Evolutionary conservation across 768 basidiomycete genomes (phyloP).

Genomic region (Trametes cingulata): DNA sequence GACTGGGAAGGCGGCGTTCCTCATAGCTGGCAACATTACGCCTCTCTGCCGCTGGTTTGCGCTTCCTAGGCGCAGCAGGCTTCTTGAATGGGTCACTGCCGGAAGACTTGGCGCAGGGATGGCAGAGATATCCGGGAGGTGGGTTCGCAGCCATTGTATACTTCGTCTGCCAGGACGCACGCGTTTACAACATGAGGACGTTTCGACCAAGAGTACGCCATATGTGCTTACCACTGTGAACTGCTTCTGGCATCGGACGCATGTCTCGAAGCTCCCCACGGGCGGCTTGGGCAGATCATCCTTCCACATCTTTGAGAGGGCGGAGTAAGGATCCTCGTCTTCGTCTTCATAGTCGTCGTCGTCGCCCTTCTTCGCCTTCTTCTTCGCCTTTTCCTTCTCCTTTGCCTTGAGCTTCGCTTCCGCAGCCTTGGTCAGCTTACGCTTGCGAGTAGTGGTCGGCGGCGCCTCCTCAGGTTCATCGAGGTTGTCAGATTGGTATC

Average conservation of each 20-base stretch:
- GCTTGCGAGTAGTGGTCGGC: slow-evolving; percentile 51
- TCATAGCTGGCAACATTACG: slow-evolving; percentile 70
- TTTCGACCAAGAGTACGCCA: neutral
- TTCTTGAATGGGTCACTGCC: slow-evolving; percentile 90
- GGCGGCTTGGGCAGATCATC: slow-evolving; percentile 51
- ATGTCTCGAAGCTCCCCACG: slow-evolving; percentile 77
- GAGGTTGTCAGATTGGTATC: slow-evolving; percentile 74
- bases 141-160: slow-evolving; percentile 79
- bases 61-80: slow-evolving; percentile 57
- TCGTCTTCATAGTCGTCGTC: slow-evolving; percentile 46
- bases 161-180: slow-evolving; percentile 57
- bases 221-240: slow-evolving; percentile 78
- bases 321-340: slow-evolving; percentile 70
- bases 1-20: slow-evolving; percentile 63
- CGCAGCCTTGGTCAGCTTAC: slow-evolving; percentile 50
- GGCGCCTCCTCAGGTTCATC: slow-evolving; percentile 55
- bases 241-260: slow-evolving; percentile 78
- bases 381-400: slow-evolving; percentile 42
- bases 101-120: slow-evolving; percentile 75
- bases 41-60: slow-evolving; percentile 63
- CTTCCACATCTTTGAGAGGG: slow-evolving; percentile 52
- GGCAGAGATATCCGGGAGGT: slow-evolving; percentile 80
- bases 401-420: slow-evolving; percentile 45
- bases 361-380: slow-evolving; percentile 42
- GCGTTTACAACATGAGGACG: too few species aligned